Percentiles rank a stretch among this genome's conserved stretches.
These are phyloP conservation scores for Fraxinus platypoda DNA, from an alignment of 305 asterid genomes.

Conservation along the genomic window DNA sequence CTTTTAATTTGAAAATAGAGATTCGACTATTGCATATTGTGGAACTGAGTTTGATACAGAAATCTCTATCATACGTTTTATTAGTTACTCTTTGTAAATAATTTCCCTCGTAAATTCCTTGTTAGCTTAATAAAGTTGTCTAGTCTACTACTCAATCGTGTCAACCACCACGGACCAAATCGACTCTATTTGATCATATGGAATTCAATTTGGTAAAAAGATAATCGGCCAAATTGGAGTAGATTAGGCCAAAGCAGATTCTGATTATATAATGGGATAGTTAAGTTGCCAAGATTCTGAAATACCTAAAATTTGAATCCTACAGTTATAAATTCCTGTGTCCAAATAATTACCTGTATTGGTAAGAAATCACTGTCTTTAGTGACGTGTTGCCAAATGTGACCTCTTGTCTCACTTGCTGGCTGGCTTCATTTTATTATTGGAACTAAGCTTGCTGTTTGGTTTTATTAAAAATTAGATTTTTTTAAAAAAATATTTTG, in stretches of 20 bases:
- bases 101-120: no score
- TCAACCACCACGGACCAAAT: no score
- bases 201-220: no score
- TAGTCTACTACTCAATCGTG: no score
- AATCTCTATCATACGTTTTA: neutral
- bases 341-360: neutral
- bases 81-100: neutral
- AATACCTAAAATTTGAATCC: neutral
- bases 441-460: neutral
- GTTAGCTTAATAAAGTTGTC: neutral
- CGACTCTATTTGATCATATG: no score
- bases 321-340: neutral
- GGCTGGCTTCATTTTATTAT: neutral
- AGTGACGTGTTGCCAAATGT: neutral
- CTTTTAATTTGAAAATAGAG: no score
- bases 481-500: no score
- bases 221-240: no score
- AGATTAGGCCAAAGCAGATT: neutral
- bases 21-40: no score
- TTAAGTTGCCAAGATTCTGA: neutral
- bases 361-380: neutral
- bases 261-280: neutral
- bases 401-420: neutral
- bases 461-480: neutral
- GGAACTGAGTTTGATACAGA: neutral